Evolutionary conservation across 2,329 filamentous ascomycete species (phyloP).

Genomic region (Xylaria sp.): DNA sequence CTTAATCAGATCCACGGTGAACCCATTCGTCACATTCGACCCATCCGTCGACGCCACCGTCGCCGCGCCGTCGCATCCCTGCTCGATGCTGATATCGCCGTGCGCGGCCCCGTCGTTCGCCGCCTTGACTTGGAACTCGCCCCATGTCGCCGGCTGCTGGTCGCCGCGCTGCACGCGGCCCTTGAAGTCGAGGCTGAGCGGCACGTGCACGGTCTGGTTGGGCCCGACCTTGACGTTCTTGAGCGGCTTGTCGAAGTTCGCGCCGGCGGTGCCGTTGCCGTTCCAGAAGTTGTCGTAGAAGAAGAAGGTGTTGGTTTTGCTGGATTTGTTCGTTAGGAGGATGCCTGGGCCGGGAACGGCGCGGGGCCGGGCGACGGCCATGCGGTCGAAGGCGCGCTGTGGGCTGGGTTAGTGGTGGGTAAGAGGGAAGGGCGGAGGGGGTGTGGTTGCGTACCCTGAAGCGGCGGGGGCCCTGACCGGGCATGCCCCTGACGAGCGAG

Average conservation of each 20-base stretch:
- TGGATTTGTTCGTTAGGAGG: constrained; percentile 34
- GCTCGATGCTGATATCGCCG: constrained; percentile 35
- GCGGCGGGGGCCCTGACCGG: too few species aligned
- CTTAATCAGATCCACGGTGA: constrained; percentile 31
- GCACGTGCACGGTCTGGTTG: constrained; percentile 30
- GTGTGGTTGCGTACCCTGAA: too few species aligned
- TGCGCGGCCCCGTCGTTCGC: constrained; percentile 34
- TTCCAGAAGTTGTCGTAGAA: constrained; percentile 41
- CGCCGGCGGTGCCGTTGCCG: constrained; percentile 35
- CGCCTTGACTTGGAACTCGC: constrained; percentile 37
- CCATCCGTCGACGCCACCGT: constrained; percentile 36
- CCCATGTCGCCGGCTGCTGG: constrained; percentile 36
- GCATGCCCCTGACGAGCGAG: neutral
- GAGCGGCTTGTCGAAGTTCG: constrained; percentile 37
- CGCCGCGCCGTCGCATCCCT: constrained; percentile 37
- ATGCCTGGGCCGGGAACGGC: constrained; percentile 31
- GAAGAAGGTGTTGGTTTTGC: constrained; percentile 32
- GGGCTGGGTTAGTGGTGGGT: too few species aligned
- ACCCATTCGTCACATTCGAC: constrained; percentile 30
- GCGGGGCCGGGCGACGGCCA: too few species aligned
- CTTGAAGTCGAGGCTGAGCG: constrained; percentile 33
- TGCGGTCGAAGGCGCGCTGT: too few species aligned
- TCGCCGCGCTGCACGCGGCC: constrained; percentile 38
- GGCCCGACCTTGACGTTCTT: constrained; percentile 33
- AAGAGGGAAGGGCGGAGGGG: too few species aligned